Evolutionary conservation across 208 protist species (phyloP).

Genomic region (Wallacemonas collosoma): DNA sequence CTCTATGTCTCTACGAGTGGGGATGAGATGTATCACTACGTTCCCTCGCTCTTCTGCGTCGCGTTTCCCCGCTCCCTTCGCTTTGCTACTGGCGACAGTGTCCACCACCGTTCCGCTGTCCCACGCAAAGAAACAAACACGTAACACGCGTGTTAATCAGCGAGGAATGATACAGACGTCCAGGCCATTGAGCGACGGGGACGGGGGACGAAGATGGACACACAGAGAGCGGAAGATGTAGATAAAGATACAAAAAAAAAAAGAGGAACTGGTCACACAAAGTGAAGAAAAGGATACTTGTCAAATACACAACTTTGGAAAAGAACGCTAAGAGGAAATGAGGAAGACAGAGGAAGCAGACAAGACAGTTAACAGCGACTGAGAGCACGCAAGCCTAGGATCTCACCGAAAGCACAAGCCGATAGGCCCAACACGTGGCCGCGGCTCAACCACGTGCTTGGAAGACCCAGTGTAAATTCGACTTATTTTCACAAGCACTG

Average conservation of each 20-base stretch:
- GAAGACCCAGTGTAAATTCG: no score
- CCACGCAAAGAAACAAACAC: background rate
- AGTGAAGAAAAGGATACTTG: slow-evolving; percentile 16
- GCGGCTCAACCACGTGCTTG: no score
- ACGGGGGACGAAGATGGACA: background rate
- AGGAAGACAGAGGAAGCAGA: slow-evolving; percentile 18
- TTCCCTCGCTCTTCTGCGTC: background rate
- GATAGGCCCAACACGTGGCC: no score
- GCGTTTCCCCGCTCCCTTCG: no score
- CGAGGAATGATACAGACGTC: no score
- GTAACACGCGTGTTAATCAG: no score
- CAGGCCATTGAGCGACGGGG: no score
- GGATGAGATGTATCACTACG: background rate
- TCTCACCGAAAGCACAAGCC: no score
- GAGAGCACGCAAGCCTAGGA: no score
- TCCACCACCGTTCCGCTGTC: background rate
- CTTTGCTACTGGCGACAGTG: no score
- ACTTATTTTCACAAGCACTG: background rate
- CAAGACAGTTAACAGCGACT: background rate
- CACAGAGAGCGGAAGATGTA: background rate
- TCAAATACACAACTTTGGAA: slow-evolving; percentile 3
- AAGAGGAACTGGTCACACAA: slow-evolving; percentile 10
- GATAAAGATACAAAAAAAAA: slow-evolving; percentile 14
- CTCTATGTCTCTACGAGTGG: slow-evolving; percentile 13
- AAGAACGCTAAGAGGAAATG: slow-evolving; percentile 6